These are phyloP conservation scores for Fusarium coicis DNA, from an alignment of 2,329 filamentous ascomycete genomes.

Conservation along the genomic window DNA sequence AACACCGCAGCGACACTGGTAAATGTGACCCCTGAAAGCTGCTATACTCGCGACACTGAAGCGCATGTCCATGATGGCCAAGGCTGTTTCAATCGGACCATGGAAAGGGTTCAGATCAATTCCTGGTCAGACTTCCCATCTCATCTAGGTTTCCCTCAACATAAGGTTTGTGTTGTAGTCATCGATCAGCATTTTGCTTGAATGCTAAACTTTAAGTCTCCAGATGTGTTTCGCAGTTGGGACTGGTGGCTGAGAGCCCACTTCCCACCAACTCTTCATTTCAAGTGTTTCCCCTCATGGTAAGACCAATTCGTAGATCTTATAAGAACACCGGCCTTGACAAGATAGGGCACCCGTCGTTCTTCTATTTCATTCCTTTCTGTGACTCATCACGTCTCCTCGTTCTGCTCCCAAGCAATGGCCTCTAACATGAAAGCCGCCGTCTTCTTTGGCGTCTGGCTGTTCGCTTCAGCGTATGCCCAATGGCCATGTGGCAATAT, in stretches of 20 bases:
- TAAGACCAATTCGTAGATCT: no score
- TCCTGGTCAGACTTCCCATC: not conserved
- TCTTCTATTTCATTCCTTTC: not conserved
- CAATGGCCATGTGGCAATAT: not conserved
- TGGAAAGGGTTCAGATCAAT: not conserved
- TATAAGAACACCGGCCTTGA: not conserved
- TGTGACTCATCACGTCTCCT: not conserved
- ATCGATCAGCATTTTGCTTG: not conserved
- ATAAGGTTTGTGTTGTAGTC: not conserved
- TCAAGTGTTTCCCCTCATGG: not conserved
- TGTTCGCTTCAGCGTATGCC: not conserved
- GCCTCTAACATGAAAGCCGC: not conserved
- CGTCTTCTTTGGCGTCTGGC: not conserved
- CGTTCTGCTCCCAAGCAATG: not conserved
- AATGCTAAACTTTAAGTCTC: not conserved
- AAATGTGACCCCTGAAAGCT: not conserved
- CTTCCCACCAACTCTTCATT: not conserved
- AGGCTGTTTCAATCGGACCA: no score
- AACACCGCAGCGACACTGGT: not conserved
- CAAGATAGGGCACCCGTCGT: rapidly evolving
- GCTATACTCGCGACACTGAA: not conserved
- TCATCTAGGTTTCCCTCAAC: no score
- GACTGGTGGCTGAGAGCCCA: not conserved
- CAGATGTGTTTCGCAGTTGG: not conserved
- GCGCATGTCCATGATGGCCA: rapidly evolving